These are phyloP conservation scores for Paramecium primaurelia DNA, from an alignment of 73 alveolate species.

Conservation along the genomic window DNA sequence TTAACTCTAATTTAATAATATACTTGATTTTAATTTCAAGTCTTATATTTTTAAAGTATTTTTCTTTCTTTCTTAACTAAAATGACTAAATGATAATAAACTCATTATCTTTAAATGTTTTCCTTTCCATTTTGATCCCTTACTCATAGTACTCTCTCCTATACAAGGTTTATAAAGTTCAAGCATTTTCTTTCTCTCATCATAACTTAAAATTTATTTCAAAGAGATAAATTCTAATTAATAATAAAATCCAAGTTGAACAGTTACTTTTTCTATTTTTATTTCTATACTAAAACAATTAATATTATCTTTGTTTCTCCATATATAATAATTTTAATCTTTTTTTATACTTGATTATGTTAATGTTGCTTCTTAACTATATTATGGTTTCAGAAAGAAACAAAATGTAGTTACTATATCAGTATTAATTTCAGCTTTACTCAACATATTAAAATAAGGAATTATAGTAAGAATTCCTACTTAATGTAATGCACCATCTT, in stretches of 20 bases:
- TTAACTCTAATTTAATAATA: neutral
- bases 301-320: neutral
- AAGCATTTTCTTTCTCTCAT: neutral
- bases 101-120: neutral
- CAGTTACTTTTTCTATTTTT: neutral
- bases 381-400: neutral
- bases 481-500: neutral
- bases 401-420: neutral
- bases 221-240: neutral
- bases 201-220: neutral
- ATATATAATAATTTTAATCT: neutral
- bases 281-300: neutral
- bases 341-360: neutral
- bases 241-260: neutral
- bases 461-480: neutral
- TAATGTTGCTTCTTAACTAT: neutral
- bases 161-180: neutral
- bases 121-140: neutral
- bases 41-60: neutral
- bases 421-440: neutral
- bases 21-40: neutral
- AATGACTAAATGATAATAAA: neutral
- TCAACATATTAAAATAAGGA: neutral
- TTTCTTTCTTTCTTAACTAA: neutral
- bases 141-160: neutral